Percentiles rank a stretch among this genome's conserved stretches.
These are phyloP conservation scores for Croton setiger DNA, from an alignment of 441 rosid genomes.

Conservation along the genomic window DNA sequence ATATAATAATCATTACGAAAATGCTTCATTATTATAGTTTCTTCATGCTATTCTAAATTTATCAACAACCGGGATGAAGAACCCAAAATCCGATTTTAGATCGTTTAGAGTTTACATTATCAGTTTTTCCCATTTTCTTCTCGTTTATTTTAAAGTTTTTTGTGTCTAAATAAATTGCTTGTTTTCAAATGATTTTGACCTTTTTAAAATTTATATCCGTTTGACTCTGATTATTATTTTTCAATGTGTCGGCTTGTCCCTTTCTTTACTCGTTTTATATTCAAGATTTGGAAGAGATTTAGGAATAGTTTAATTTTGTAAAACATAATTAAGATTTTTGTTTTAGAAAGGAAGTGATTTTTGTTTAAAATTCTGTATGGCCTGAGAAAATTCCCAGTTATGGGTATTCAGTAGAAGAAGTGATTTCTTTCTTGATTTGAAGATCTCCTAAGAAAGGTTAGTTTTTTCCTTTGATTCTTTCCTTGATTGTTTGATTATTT, in stretches of 20 bases:
- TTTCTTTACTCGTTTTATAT: conserved; percentile 11
- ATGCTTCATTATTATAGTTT: background rate
- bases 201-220: background rate
- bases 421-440: background rate
- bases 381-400: background rate
- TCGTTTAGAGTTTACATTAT: background rate
- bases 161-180: background rate
- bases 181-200: conserved; percentile 1
- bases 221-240: background rate
- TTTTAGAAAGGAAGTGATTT: background rate
- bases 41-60: background rate
- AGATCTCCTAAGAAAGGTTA: conserved; percentile 18
- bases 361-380: background rate
- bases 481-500: conserved; percentile 3
- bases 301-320: background rate
- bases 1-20: background rate
- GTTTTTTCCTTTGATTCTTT: background rate
- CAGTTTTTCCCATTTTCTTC: background rate
- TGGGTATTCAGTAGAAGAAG: conserved; percentile 12
- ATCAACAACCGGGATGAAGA: background rate
- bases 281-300: conserved; percentile 11
- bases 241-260: conserved; percentile 26
- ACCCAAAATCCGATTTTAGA: background rate
- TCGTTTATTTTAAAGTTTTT: background rate
- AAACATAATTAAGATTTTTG: background rate